phyloP scores from a whole-genome alignment of 2,329 filamentous ascomycete species.

The Trichoderma sp. region DNA sequence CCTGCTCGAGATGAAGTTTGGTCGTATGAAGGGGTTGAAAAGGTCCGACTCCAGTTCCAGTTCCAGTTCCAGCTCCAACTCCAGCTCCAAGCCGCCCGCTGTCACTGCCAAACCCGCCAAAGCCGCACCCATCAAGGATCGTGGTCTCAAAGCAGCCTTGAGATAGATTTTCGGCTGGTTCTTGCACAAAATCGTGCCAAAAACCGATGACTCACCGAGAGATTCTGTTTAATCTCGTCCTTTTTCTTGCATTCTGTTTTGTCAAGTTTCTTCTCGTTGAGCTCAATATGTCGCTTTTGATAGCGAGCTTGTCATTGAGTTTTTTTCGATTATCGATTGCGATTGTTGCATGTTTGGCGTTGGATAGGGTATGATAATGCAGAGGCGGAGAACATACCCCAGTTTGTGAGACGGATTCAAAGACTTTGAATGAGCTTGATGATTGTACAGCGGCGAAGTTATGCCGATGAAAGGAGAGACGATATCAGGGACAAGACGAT shows the following conservation, averaged over 20 bases:
- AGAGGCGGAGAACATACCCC: background rate
- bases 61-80: background rate
- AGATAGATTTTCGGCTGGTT: constrained; percentile 23
- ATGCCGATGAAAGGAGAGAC: background rate
- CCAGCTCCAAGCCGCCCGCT: background rate
- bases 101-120: background rate
- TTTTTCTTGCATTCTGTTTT: background rate
- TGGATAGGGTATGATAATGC: constrained; percentile 23
- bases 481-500: background rate
- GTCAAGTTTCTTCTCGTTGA: background rate
- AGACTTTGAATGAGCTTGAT: background rate
- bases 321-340: constrained; percentile 4
- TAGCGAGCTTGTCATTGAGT: constrained; percentile 1
- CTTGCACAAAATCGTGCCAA: background rate
- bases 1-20: constrained; percentile 12
- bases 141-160: constrained; percentile 18
- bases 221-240: background rate
- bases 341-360: constrained; percentile 25
- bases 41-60: background rate
- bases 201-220: background rate
- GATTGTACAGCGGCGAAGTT: background rate
- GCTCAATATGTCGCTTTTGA: constrained; percentile 20
- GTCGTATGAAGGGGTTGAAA: background rate
- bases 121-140: constrained; percentile 3
- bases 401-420: background rate